Percentiles rank a stretch among this genome's conserved stretches.
These are phyloP conservation scores for Plasmodium blacklocki DNA, from an alignment of 169 alveolate genomes.

Conservation along the genomic window DNA sequence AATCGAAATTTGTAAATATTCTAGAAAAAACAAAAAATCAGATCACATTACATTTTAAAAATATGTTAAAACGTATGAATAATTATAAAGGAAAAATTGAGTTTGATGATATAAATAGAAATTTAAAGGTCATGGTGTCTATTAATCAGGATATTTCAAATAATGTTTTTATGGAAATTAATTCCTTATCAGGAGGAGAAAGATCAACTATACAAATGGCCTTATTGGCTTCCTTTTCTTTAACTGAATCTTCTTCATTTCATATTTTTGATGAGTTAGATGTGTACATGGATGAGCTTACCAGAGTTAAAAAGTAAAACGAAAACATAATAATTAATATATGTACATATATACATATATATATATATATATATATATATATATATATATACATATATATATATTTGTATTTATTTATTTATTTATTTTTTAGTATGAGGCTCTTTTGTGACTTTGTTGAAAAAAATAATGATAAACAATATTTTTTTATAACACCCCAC, in stretches of 20 bases:
- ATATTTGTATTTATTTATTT: background rate
- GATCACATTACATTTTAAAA: slow-evolving; percentile 41
- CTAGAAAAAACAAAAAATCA: slow-evolving; percentile 60
- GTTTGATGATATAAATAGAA: slow-evolving; percentile 49
- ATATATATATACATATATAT: slow-evolving; percentile 9
- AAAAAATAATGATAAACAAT: slow-evolving; percentile 38
- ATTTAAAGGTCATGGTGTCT: slow-evolving; percentile 61
- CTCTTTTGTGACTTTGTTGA: slow-evolving; percentile 54
- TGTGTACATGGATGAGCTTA: slow-evolving; percentile 83
- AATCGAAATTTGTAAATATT: slow-evolving; percentile 10
- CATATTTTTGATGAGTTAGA: slow-evolving; percentile 83
- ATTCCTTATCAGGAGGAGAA: slow-evolving; percentile 82
- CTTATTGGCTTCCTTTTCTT: slow-evolving; percentile 78
- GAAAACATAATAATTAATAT: background rate
- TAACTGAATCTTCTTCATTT: slow-evolving; percentile 78
- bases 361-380: background rate
- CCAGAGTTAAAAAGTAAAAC: slow-evolving; percentile 76
- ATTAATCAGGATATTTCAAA: slow-evolving; percentile 51
- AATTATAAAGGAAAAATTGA: slow-evolving; percentile 62
- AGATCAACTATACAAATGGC: slow-evolving; percentile 82
- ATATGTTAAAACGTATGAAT: slow-evolving; percentile 58
- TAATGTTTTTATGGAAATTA: slow-evolving; percentile 71
- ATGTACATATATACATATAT: background rate
- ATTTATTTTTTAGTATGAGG: slow-evolving; percentile 30
- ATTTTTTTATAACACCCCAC: slow-evolving; percentile 71